Evolutionary conservation across 163 green algal species (phyloP), one percentile per base, ranked within the genome.

Genomic region (Volvox carteri): DNA sequence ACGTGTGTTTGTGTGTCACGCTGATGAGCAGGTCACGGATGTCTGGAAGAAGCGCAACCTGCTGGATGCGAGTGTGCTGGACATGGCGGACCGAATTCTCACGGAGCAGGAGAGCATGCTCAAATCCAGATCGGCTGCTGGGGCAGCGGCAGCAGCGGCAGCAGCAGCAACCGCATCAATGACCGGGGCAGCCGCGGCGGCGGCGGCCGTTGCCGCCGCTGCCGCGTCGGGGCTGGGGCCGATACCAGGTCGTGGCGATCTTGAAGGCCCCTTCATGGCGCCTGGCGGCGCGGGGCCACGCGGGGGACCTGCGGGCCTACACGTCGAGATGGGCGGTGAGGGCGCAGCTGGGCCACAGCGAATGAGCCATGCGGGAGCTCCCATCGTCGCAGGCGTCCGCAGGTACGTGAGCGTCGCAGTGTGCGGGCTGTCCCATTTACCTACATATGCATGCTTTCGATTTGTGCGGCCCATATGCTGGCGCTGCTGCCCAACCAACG

Each of bases 11-110:
- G n/a, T n/a, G n/a, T n/a, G n/a, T n/a, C n/a, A n/a, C n/a, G n/a
- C n/a, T n/a, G n/a, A n/a, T n/a, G n/a, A n/a, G n/a, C 81, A 87
- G 81, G 44, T 80, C 30, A 72, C 41, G 30, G 65, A 70, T 1
- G 65, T 87, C n/a, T 87, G 81, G 81, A 65, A 50, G 42, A 72
- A 79, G 65, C 81, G 81, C 65, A 54, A 50, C 46, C 25, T 80
- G 44, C 21, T 87, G 65, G 81, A 87, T 19, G 8, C 33, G 9
- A 35, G 33, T 3, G 46, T 80, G 9, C 67, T 87, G 30, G 46
- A 72, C 46, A 79, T 87, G 81, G 65, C 28, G 65, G 81, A 87
- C 28, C 16, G 14, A 3, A 65, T 87, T 5, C 46, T 87, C 30
- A 23, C 18, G 65, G 81, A 87, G 81, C 81, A 87, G 65, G 81